These are phyloP conservation scores for Bombardia bombarda DNA, from an alignment of 495 filamentous ascomycete genomes.

Conservation along the genomic window DNA sequence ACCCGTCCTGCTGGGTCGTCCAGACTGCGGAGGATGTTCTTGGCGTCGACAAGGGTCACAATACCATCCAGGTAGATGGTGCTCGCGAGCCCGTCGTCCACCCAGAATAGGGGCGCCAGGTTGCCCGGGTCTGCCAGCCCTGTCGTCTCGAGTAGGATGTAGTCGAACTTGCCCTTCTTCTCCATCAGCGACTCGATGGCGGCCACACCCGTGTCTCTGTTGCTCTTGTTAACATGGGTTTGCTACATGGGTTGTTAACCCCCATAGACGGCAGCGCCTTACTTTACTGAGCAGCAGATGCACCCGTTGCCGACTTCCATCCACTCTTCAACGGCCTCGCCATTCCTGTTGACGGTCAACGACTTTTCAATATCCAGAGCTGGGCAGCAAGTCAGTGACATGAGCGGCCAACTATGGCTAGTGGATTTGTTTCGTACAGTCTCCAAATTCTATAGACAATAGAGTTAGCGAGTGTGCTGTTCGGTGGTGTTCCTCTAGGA, in stretches of 20 bases:
- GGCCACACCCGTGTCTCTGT: conserved; percentile 79
- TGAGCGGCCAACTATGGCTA: too few species aligned
- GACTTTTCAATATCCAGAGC: conserved; percentile 92
- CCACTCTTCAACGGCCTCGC: conserved; percentile 87
- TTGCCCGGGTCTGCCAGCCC: conserved; percentile 94
- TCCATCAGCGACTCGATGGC: conserved; percentile 97
- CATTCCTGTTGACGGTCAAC: conserved; percentile 77
- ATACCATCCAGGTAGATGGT: conserved; percentile 95
- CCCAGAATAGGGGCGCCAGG: conserved; percentile 93
- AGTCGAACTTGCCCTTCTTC: conserved; percentile 88
- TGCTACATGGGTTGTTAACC: not conserved
- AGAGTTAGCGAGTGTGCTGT: not conserved
- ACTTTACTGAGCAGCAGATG: conserved; percentile 98
- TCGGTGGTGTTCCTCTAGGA: not conserved
- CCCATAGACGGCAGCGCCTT: conserved; percentile 7
- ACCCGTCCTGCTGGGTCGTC: conserved; percentile 64
- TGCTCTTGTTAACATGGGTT: not conserved
- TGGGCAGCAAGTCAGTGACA: conserved; percentile 33
- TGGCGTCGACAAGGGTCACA: conserved; percentile 91
- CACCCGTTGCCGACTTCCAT: conserved; percentile 93
- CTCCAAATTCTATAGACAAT: conserved; percentile 67
- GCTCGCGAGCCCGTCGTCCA: conserved; percentile 89
- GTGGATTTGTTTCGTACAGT: conserved; percentile 53
- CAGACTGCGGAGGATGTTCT: conserved; percentile 74
- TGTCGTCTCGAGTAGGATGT: conserved; percentile 95